Evolutionary conservation across 345 rosid genomes (phyloP).

Genomic region (Jatropha curcas): DNA sequence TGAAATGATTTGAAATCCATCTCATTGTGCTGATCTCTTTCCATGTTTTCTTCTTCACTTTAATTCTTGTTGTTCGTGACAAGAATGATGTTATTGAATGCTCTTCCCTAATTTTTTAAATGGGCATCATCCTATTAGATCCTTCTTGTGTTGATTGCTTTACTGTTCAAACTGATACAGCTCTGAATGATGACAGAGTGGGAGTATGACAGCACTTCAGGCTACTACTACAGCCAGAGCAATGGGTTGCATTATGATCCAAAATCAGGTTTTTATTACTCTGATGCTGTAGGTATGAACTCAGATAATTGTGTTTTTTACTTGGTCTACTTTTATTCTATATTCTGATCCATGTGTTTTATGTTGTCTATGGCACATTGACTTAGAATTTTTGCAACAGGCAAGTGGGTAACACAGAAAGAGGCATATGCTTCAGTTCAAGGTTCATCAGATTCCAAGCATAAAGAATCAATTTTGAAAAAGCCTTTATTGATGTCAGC

Average conservation of each 20-base stretch:
- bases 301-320: not conserved
- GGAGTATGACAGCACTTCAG: slow-evolving; percentile 61
- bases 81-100: not conserved
- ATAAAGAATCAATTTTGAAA: slow-evolving; percentile 40
- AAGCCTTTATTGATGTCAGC: slow-evolving; percentile 35
- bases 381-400: slow-evolving; percentile 44
- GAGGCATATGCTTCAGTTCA: slow-evolving; percentile 68
- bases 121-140: not conserved
- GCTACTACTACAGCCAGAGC: slow-evolving; percentile 62
- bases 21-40: slow-evolving; percentile 17
- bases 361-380: slow-evolving; percentile 6
- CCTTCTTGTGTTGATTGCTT: slow-evolving; percentile 27
- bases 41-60: slow-evolving; percentile 9
- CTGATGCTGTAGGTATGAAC: slow-evolving; percentile 71
- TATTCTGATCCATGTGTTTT: not conserved
- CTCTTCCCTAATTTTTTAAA: not conserved
- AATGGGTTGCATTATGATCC: slow-evolving; percentile 73
- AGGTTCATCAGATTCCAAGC: slow-evolving; percentile 38
- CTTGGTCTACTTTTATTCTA: slow-evolving; percentile 4
- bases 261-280: slow-evolving; percentile 81
- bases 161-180: slow-evolving; percentile 37
- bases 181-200: slow-evolving; percentile 62
- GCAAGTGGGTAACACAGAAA: slow-evolving; percentile 81
- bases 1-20: slow-evolving; percentile 27
- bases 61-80: not conserved